Percentiles rank a stretch among this genome's conserved stretches.
phyloP scores from a whole-genome alignment of 345 rosid genomes.

The Populus davidiana region DNA sequence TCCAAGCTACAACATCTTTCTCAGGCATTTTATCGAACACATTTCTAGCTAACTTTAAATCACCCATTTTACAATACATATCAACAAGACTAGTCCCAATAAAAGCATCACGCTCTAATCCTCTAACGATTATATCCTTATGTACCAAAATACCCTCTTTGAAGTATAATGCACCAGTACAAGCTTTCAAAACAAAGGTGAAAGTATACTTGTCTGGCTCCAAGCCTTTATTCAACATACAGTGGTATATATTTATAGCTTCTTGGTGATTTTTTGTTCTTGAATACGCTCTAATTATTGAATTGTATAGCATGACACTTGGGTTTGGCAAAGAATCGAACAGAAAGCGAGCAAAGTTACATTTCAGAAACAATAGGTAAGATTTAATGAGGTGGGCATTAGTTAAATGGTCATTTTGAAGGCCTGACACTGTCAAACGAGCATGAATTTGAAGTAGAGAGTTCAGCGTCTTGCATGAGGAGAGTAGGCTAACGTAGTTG shows the following conservation, averaged over 20 bases:
- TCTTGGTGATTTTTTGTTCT: slow-evolving; percentile 34
- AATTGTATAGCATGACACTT: slow-evolving; percentile 44
- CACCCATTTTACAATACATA: slow-evolving; percentile 52
- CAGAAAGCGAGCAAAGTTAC: slow-evolving; percentile 43
- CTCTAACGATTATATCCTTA: slow-evolving; percentile 29
- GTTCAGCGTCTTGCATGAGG: slow-evolving; percentile 39
- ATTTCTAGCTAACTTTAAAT: slow-evolving; percentile 36
- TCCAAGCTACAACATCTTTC: slow-evolving; percentile 51
- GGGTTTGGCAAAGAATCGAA: slow-evolving; percentile 45
- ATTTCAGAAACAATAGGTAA: slow-evolving; percentile 40
- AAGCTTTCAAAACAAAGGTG: slow-evolving; percentile 64
- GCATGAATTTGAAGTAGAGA: slow-evolving; percentile 46
- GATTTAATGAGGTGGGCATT: slow-evolving; percentile 41
- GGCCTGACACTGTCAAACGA: slow-evolving; percentile 42
- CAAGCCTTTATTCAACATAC: slow-evolving; percentile 37
- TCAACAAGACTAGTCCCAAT: slow-evolving; percentile 50
- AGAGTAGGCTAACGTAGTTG: slow-evolving; percentile 27
- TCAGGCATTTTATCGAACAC: slow-evolving; percentile 53
- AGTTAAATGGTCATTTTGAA: slow-evolving; percentile 23
- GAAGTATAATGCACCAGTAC: slow-evolving; percentile 37
- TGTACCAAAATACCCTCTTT: slow-evolving; percentile 51
- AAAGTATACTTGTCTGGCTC: slow-evolving; percentile 56
- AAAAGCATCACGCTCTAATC: slow-evolving; percentile 49
- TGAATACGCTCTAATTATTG: slow-evolving; percentile 47
- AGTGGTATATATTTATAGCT: slow-evolving; percentile 40